Base-by-base conservation (phyloP, 83 land plant genomes). In the Larix sibirica region DNA sequence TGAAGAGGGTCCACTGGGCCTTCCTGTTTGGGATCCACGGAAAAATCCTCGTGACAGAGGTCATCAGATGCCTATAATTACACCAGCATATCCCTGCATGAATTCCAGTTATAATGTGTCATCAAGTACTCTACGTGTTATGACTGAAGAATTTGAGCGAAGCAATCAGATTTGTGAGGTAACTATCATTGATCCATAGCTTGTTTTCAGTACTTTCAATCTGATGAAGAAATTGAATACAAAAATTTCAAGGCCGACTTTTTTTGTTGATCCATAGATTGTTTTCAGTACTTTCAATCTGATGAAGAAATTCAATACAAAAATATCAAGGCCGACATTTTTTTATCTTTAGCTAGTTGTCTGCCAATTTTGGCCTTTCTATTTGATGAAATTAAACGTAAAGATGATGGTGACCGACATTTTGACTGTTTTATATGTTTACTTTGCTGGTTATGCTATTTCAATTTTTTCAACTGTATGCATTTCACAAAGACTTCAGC, bases 31-130 rank as follows among this genome's bases (percentile, higher is more conserved):
- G 99, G 99, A 97, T 90, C 99, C 99, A 18, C 89, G 99, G 28
- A 94, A 85, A 81, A 87, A 97, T 82, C 97, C 92, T 9, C 84
- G 90, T 1, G 99, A 97, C 70, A 64, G 94, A 38, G 71, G 63
- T 10, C 99, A 97, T 86, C 91, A 85, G 38, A 97, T 97, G 99
- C 99, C 99, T n/a, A 97, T 97, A 23, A 97, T 97, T 14, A 96
- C 99, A 10, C 99, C 99, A 42, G 95, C 99, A 3, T 96, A 96
- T 81, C 99, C 99, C 7, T 95, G 99, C 85, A 95, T 95, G 99
- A 96, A 96, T 78, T 96, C 99, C 59, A 96, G 98, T 85, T 96
- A 95, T 84, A 96, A 95, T 90, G 99, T 96, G 56, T 95, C 97
- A 2, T 65, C 82, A 26, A 96, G 99, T 84, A 96, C 99, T 60